Evolutionary conservation across 1,139 yeast genomes (phyloP), one percentile per base, ranked within the genome.

Genomic region (Saccharomycopsis phalli): DNA sequence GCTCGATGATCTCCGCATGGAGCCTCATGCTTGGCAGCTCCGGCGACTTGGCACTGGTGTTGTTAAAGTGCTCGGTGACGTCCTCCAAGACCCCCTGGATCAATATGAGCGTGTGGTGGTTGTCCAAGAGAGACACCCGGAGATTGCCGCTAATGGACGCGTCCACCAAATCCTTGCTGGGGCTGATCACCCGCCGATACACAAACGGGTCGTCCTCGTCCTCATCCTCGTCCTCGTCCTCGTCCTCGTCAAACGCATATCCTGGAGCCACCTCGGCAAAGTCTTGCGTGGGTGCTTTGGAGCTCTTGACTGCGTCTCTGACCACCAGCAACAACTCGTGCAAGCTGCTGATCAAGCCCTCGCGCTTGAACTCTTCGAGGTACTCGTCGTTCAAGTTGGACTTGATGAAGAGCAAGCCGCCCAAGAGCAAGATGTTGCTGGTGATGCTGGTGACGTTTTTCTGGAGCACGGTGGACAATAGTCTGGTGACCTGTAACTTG

Each of bases 271-370:
- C 47, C 11, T 30, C 19, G 23, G 8, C n/a, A n/a, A 7, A 5
- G 21, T 31, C 23, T n/a, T 31, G 20, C 5, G 8, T 20, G 34
- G 17, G 14, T 17, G 58, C 41, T 22, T 53, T 52, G 25, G 40
- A 30, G 8, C 21, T 29, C 26, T 14, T 14, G 3, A n/a, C 11
- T 8, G 34, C 21, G 5, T 31, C 47, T 33, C 53, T 49, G 30
- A 60, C 47, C 4, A 50, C 41, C 23, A 51, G 54, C 3, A 55
- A 38, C 11, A 64, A 48, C 1, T 53, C 50, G 3, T 52, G 50
- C 3, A 72, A 61, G 52, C 82, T 88, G 14, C 69, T 63, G 8
- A 81, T 61, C 19, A 81, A 60, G 0, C 95, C 95, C 51, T 86
- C 93, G 45, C 83, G 69, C 50, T 73, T 81, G 47, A 86, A 75